Percentiles rank a stretch among this genome's conserved stretches.
Conservation (phyloP, 192 early-diverging fungal species). For the Coemansia sp. region DNA sequence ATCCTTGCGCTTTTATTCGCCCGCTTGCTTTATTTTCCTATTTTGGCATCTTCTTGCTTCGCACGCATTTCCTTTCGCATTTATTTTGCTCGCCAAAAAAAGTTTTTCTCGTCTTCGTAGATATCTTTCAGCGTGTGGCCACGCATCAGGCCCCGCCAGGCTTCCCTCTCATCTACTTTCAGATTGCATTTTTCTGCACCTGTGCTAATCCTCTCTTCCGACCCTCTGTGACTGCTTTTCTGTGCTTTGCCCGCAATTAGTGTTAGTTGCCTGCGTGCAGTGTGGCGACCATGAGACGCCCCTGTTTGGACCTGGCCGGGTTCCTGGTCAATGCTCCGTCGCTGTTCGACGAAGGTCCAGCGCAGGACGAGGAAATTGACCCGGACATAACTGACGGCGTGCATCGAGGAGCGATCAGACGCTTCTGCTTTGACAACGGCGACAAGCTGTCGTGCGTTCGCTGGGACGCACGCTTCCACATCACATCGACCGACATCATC, state of each 20-base stretch:
- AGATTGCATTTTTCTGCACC: neutral
- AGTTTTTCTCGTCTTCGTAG: neutral
- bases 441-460: constrained; percentile 90
- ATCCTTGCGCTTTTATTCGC: neutral
- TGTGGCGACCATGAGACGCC: constrained; percentile 31
- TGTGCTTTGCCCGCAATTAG: constrained; percentile 9
- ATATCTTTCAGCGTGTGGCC: neutral
- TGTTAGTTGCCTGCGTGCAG: constrained; percentile 32
- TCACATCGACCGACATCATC: constrained; percentile 97
- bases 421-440: constrained; percentile 70
- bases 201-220: neutral
- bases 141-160: neutral
- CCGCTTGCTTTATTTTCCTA: neutral
- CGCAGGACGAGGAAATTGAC: constrained; percentile 40
- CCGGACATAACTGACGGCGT: constrained; percentile 37
- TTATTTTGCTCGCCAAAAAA: neutral
- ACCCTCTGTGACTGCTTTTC: constrained; percentile 1
- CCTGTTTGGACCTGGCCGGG: constrained; percentile 33
- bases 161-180: neutral
- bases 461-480: constrained; percentile 91
- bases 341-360: constrained; percentile 49
- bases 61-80: neutral
- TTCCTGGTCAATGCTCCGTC: constrained; percentile 51
- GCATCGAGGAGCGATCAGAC: constrained; percentile 42
- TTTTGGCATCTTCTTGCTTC: neutral